Base-by-base conservation (phyloP, 2,329 filamentous ascomycete genomes). In the Teratosphaeria viscida region DNA sequence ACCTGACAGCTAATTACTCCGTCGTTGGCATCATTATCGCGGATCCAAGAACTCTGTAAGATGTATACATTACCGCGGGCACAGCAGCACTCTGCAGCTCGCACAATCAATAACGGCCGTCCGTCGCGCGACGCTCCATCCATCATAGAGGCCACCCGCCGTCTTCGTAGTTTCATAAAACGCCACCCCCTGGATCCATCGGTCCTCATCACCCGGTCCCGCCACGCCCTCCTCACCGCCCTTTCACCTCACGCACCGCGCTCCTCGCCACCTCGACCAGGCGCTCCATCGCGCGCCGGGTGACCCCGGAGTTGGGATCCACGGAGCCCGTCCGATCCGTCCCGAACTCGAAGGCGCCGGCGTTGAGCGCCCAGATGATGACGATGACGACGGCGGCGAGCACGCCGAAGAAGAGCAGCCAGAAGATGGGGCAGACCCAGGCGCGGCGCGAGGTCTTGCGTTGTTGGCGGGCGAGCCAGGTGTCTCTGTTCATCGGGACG, bases 391-490 rank as follows among this genome's bases (percentile, higher is more conserved):
- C 69, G 0, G 72, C 77, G 0, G 74, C 75, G 0, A 80, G 71
- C 10, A 82, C 57, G 2, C 75, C 70, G n/a, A 77, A 64, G 56
- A 80, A 71, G n/a, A 65, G 63, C 2, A 76, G 60, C 78, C 78
- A 80, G 66, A 79, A 80, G 14, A 65, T 62, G 71, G 74, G 78
- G 65, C 78, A 80, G 57, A 83, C 74, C 26, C 76, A 76, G 47
- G 34, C 34, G 10, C 78, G 74, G 54, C 75, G 76, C 4, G 70
- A 66, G 58, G 73, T 73, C 65, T 84, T 84, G 55, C 70, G 70
- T 16, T 74, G 72, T 70, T 84, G 76, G 6, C 73, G 72, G 39
- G 74, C 74, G 35, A 85, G 79, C 82, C 82, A 85, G 57, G 76
- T 76, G 63, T 79, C 73, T 60, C 81, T 83, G 63, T 54, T 29